phyloP scores from a whole-genome alignment of 2,329 filamentous ascomycete species.

The Tolypocladium inflatum region DNA sequence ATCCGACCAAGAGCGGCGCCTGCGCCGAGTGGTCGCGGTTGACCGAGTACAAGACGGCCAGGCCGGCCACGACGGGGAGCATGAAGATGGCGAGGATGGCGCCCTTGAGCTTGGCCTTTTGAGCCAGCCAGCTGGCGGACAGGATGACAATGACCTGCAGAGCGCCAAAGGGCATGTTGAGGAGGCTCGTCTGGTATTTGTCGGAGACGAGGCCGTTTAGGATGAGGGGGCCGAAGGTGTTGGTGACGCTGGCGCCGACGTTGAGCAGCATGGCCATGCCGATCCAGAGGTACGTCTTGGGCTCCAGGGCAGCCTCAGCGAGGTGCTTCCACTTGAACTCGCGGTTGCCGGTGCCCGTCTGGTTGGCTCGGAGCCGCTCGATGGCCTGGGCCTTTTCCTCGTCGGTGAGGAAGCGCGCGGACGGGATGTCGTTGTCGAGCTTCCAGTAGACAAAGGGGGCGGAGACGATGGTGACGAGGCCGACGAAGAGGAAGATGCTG shows the following conservation, averaged over 20 bases:
- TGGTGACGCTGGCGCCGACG: slow-evolving; percentile 53
- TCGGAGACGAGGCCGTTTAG: slow-evolving; percentile 51
- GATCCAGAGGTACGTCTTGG: slow-evolving; percentile 50
- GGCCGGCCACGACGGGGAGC: slow-evolving; percentile 50
- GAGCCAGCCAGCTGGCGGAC: slow-evolving; percentile 46
- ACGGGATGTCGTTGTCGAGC: slow-evolving; percentile 49
- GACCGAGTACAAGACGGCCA: slow-evolving; percentile 45
- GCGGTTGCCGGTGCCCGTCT: slow-evolving; percentile 64
- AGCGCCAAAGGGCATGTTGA: slow-evolving; percentile 59
- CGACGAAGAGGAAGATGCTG: slow-evolving; percentile 48
- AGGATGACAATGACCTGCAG: slow-evolving; percentile 52
- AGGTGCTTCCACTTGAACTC: slow-evolving; percentile 61
- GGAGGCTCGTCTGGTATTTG: slow-evolving; percentile 45
- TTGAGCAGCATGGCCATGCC: slow-evolving; percentile 52
- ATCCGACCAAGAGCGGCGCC: slow-evolving; percentile 42
- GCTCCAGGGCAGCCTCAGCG: slow-evolving; percentile 36
- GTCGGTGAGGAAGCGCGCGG: slow-evolving; percentile 49
- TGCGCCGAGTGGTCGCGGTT: slow-evolving; percentile 29
- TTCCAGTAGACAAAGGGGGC: slow-evolving; percentile 49
- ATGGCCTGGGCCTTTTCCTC: slow-evolving; percentile 59
- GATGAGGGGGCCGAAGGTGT: slow-evolving; percentile 57
- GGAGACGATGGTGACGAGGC: slow-evolving; percentile 48
- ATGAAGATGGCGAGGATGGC: slow-evolving; percentile 42
- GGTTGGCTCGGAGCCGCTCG: slow-evolving; percentile 63
- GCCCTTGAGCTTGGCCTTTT: slow-evolving; percentile 47